phyloP scores from a whole-genome alignment of 2,329 filamentous ascomycete genomes.

The Fusarium sterilihyphosum region DNA sequence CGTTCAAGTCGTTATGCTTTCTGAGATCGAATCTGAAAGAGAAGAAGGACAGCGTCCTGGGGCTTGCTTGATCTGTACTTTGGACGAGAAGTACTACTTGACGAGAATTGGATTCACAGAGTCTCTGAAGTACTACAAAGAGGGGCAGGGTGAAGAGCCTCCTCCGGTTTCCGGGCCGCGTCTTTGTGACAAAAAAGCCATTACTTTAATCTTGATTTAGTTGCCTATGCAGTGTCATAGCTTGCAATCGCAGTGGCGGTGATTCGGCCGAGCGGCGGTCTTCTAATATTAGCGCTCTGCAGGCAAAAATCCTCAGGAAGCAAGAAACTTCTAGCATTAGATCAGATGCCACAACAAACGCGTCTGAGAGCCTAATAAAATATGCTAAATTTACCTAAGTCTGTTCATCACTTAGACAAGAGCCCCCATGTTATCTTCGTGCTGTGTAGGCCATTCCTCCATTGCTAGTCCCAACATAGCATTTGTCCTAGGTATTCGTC shows the following conservation, averaged over 20 bases:
- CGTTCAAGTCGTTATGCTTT: not conserved
- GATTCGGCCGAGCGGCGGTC: not conserved
- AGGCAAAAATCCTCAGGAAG: not conserved
- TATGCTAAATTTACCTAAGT: not conserved
- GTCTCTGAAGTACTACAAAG: not conserved
- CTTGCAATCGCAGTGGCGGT: not conserved
- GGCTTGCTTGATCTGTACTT: not conserved
- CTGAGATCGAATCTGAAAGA: not conserved
- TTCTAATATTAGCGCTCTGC: not conserved
- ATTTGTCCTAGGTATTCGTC: rapidly evolving
- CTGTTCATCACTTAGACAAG: not conserved
- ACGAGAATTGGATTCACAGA: not conserved
- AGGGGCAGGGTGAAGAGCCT: not conserved
- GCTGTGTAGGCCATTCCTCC: not conserved
- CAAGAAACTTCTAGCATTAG: not conserved
- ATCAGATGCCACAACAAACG: not conserved
- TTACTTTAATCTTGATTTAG: not conserved
- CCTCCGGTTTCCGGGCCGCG: not conserved
- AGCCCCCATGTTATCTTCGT: not conserved
- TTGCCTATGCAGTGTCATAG: rapidly evolving
- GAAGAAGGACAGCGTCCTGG: not conserved
- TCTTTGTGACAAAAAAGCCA: not conserved
- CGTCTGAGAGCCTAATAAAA: rapidly evolving
- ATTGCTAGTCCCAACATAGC: no score
- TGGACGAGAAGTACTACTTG: slow-evolving; percentile 2